Conservation (phyloP, 2,329 filamentous ascomycete species). For the Aspergillus terreus region DNA sequence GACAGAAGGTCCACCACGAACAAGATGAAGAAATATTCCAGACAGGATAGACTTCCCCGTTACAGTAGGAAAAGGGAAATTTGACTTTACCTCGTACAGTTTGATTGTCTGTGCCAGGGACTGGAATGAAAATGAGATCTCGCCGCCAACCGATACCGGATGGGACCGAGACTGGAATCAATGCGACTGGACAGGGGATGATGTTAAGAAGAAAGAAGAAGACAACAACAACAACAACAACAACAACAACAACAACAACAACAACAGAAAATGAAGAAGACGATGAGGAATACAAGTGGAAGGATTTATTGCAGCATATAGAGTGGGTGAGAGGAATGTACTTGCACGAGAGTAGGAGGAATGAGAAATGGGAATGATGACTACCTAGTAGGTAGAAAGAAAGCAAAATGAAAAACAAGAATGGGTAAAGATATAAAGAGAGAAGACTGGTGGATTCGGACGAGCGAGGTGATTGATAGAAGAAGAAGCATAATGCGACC, state of each 20-base stretch:
- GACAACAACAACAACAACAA: background rate
- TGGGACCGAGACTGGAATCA: background rate
- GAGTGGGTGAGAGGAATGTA: no score
- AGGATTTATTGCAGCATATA: no score
- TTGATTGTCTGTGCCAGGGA: conserved; percentile 5
- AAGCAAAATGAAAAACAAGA: no score
- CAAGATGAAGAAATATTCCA: background rate
- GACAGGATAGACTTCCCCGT: conserved; percentile 7
- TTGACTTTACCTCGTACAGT: conserved; percentile 8
- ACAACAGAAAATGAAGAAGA: background rate
- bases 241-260: no score
- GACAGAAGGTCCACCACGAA: background rate
- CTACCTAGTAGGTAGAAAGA: background rate
- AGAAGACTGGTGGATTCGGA: conserved; percentile 1
- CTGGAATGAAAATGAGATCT: no score
- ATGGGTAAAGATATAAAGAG: background rate
- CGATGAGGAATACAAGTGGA: background rate
- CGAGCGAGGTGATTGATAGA: conserved; percentile 2
- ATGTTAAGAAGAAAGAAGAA: background rate
- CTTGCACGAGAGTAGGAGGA: background rate
- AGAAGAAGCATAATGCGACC: conserved; percentile 27
- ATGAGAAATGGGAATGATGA: background rate
- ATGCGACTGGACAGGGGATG: no score
- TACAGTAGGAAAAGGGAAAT: conserved; percentile 1
- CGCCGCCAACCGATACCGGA: background rate